Conservation (phyloP, 163 green algal species). For the Volvox carteri region DNA sequence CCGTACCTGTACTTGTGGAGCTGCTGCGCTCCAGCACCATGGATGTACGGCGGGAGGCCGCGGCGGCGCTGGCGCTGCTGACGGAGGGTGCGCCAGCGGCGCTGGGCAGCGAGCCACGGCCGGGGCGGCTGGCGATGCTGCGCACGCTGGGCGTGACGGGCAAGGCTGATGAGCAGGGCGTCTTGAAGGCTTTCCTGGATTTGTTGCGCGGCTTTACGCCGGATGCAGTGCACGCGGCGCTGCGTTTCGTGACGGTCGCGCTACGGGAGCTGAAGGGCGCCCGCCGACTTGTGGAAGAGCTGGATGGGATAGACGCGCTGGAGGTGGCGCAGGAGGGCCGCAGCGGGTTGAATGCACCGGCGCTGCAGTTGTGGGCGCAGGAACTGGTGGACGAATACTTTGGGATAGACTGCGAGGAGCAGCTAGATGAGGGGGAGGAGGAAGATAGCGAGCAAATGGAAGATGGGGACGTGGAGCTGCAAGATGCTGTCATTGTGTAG, state of each 20-base stretch:
- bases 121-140: conserved; percentile 19
- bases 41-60: conserved; percentile 49
- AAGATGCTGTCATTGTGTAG: neutral
- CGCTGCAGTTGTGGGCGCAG: conserved; percentile 68
- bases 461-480: neutral
- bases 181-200: conserved; percentile 21
- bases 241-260: conserved; percentile 43
- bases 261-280: conserved; percentile 58
- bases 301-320: conserved; percentile 74
- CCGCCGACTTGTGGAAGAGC: conserved; percentile 62
- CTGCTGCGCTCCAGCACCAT: neutral
- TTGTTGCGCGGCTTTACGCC: conserved; percentile 16
- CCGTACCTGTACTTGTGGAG: neutral
- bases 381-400: conserved; percentile 73
- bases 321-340: conserved; percentile 70
- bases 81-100: neutral
- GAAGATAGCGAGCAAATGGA: neutral
- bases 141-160: neutral
- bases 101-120: neutral
- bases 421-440: neutral
- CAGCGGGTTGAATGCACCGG: neutral
- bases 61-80: conserved; percentile 27
- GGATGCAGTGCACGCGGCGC: conserved; percentile 40
- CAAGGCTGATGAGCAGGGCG: neutral
- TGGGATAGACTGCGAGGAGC: conserved; percentile 59